Evolutionary conservation across 2,329 filamentous ascomycete genomes (phyloP), one percentile per base, ranked within the genome.

Genomic region (Cytospora schulzeri): DNA sequence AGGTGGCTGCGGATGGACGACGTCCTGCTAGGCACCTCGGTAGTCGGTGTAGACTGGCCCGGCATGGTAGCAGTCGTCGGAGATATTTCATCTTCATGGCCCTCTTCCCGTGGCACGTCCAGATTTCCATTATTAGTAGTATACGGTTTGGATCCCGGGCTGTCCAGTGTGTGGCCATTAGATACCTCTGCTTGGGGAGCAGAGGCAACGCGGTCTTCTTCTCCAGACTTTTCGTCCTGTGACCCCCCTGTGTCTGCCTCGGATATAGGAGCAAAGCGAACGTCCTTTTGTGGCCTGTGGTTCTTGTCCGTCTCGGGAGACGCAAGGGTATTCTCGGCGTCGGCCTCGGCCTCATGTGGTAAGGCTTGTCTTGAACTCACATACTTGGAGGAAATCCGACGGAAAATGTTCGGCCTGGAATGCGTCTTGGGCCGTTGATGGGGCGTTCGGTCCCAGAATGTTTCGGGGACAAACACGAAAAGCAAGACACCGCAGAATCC

Each of bases 381-480:
- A 50, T 74, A 75, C 41, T 74, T 77, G 1, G 81, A 83, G 0
- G 83, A 85, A 24, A 79, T 72, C 7, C 82, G 76, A 26, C 77
- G 80, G 63, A 85, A 78, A 60, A 85, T 76, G n/a, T 57, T 63
- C 4, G 64, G 73, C 64, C 75, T 79, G 8, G 74, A 73, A 3
- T 52, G 56, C 50, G 76, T 76, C 24, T 75, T 73, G 3, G 76
- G 73, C 54, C 70, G 75, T 1, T 77, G 77, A 33, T 76, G 64
- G 2, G 93, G 93, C 2, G 90, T 89, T 56, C 94, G 84, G 75
- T 97, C 93, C 94, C 94, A 98, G 69, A 97, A 97, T 0, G 93
- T 97, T 77, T 98, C 94, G 0, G 94, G 94, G 0, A 97, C 91
- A 70, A 97, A 96, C 65, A 97, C 82, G 74, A 96, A 97, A 1